These are phyloP conservation scores for Hordeum vulgare DNA, from an alignment of 176 grass and related monocot species.

Conservation along the genomic window MorexV3_pseudomolecules_assembly NC_058522.1:506478209-506478708, in stretches of 20 bases:
- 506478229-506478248: background rate
- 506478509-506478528: background rate
- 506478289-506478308: background rate
- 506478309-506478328: background rate
- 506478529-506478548: background rate
- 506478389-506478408: background rate
- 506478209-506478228: background rate
- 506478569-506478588: background rate
- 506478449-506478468: background rate
- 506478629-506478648: background rate
- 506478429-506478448: background rate
- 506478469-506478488: background rate
- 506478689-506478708: too few relatives aligned
- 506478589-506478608: background rate
- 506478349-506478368: conserved; percentile 1
- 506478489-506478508: background rate
- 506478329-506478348: background rate
- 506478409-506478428: background rate
- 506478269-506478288: background rate
- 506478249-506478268: background rate
- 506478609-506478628: background rate
- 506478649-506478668: background rate
- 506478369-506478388: background rate
- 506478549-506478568: background rate
- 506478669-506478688: background rate